Evolutionary conservation across 345 rosid genomes (phyloP), one percentile per base, ranked within the genome.

Genomic region (Bruguiera parviflora): DNA sequence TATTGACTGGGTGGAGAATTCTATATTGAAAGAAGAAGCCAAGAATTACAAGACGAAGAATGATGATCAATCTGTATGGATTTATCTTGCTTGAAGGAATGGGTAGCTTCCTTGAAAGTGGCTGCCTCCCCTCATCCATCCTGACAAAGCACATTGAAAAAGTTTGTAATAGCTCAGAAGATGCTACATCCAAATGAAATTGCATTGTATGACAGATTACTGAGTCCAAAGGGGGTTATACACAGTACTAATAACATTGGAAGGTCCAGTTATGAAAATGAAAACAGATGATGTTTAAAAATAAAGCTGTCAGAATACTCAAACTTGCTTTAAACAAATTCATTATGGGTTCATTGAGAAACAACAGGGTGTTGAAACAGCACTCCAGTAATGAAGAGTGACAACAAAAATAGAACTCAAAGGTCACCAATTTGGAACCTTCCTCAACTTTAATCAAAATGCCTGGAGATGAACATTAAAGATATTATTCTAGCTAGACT

Each of bases 101-200:
- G 2, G 79, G 81, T 27, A 80, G 9, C 75, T 84, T 86, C 65
- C 90, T 70, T 32, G 87, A 84, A 70, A 86, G 39, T 21, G 87
- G 90, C 63, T 82, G 90, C 68, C 86, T 84, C 16, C 73, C 87
- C 70, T 82, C 90, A 27, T 86, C 87, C 81, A 73, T 86, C 66
- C 87, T 86, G 77, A 65, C 0, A 83, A 78, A 63, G n/a, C 20
- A 28, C 6, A 71, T 33, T 20, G 27, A 71, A 28, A 61, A 64
- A 59, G 39, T 33, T 69, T 9, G 53, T 68, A 64, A 19, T 20
- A 64, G 8, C 60, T 43, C 58, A 75, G 53, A 58, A 64, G 32
- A 60, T 60, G 53, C 43, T 24, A 58, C 24, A 32, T 57, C 20
- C 2, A 21, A 25, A 31, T 53, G 46, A 16, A 69, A 33, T 62